phyloP scores from a whole-genome alignment of 2,329 filamentous ascomycete genomes.

The Allantophomopsis lycopodina region DNA sequence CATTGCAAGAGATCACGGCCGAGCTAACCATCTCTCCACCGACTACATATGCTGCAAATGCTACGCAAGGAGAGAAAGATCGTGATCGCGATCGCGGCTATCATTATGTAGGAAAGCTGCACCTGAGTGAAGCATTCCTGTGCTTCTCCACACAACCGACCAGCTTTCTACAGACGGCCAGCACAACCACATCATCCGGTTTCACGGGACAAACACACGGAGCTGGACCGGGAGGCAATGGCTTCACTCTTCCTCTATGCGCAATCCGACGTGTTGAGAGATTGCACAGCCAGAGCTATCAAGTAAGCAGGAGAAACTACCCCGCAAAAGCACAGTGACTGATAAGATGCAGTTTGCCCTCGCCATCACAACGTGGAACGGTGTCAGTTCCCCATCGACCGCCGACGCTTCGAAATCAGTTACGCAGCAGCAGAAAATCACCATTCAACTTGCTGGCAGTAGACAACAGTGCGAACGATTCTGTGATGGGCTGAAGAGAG shows the following conservation, averaged over 20 bases:
- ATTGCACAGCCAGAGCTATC: constrained; percentile 81
- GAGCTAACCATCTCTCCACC: constrained; percentile 78
- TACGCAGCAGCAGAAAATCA: constrained; percentile 65
- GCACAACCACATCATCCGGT: constrained; percentile 61
- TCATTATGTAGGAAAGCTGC: constrained; percentile 84
- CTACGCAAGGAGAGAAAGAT: constrained; percentile 56
- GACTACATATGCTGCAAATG: constrained; percentile 29
- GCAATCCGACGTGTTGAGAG: constrained; percentile 86
- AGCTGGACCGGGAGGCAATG: constrained; percentile 84
- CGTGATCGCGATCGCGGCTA: constrained; percentile 56
- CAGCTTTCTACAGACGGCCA: constrained; percentile 73
- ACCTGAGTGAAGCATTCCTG: constrained; percentile 86
- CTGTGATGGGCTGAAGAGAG: constrained; percentile 89
- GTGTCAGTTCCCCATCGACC: constrained; percentile 38
- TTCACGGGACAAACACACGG: constrained; percentile 92
- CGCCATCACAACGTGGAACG: constrained; percentile 91
- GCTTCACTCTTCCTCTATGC: constrained; percentile 87
- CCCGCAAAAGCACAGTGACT: background rate
- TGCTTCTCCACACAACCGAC: constrained; percentile 93
- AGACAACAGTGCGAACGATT: constrained; percentile 86
- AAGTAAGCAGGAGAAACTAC: constrained; percentile 25
- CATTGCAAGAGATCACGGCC: constrained; percentile 90
- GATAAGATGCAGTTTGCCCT: constrained; percentile 56
- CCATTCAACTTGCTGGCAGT: constrained; percentile 79
- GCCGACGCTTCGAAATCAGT: constrained; percentile 29